Base-by-base conservation (phyloP, 129 eudicot species). In the Silybum marianum region DNA sequence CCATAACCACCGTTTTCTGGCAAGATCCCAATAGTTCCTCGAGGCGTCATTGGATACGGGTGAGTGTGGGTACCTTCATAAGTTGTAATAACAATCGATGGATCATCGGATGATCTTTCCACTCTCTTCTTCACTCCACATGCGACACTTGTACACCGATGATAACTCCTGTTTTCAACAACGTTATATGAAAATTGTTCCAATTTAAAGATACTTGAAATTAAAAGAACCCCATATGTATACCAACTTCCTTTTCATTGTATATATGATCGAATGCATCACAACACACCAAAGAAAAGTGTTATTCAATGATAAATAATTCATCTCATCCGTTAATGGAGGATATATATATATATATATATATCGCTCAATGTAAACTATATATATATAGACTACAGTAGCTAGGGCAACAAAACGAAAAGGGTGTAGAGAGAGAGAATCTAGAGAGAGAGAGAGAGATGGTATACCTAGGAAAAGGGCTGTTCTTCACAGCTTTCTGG, bases 401-500 rank as follows among this genome's bases (percentile, higher is more conserved):
- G 40, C 60, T 77, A 78, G 76, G 75, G 87, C 81, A 74, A 60
- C 69, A 74, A 73, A 79, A 71, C 18, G 2, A 14, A 38, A 40
- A 30, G 75, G 39, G 9, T 42, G n/a, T 36, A 80, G 77, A 76
- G 81, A 80, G 82, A 78, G 73, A 69, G 42, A 75, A 75, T 74
- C 58, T 23, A 80, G 78, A 36, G 70, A 84, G 72, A 73, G 63
- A 62, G 82, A 72, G 4, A 25, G 68, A 72, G 63, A 16, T 54
- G 63, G 76, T 22, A 76, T 86, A 92, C 99, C 99, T 90, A 42
- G 99, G 99, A 87, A 90, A 95, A 70, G 99, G 97, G 96, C 99
- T 95, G 77, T 95, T 92, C 90, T 95, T 95, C 30, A 95, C 99
- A 65, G 99, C 99, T 84, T 95, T 95, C 70, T 95, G 99, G 89